phyloP scores from a whole-genome alignment of 2,329 filamentous ascomycete genomes.

The Verticillium alfalfae region DNA sequence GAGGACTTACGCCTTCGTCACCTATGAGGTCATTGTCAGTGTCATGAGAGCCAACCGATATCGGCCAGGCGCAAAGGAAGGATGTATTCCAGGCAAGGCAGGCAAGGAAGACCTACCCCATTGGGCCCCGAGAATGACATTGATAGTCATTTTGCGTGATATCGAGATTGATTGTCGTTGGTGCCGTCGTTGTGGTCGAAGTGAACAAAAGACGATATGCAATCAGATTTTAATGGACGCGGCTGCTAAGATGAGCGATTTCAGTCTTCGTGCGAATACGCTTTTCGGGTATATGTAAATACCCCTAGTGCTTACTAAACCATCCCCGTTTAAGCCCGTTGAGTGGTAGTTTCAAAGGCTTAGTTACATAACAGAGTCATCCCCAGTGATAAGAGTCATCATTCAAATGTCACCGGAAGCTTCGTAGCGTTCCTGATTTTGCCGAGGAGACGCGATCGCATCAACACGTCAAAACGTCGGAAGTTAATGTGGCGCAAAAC shows the following conservation, averaged over 20 bases:
- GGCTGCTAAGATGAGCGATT: not conserved
- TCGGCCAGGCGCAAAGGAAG: not conserved
- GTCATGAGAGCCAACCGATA: not conserved
- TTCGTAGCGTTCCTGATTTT: not conserved
- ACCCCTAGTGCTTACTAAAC: not conserved
- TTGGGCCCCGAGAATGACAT: not conserved
- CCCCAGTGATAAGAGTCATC: not conserved
- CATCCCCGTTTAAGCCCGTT: not conserved
- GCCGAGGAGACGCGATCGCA: not conserved
- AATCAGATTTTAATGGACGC: not conserved
- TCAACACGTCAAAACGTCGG: not conserved
- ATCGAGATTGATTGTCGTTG: constrained; percentile 9
- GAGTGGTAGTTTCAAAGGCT: not conserved
- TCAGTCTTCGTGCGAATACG: not conserved
- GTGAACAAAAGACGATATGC: constrained; percentile 4
- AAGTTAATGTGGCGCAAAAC: not conserved
- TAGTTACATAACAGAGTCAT: not conserved
- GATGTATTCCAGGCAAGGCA: constrained; percentile 11
- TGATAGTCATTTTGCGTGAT: constrained; percentile 5
- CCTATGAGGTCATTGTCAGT: not conserved
- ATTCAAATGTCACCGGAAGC: not conserved
- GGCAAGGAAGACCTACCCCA: constrained; percentile 3
- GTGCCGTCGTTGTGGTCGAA: constrained; percentile 9
- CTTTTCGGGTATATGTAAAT: not conserved
- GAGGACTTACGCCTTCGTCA: not conserved